A percentile compares a stretch with the other conserved stretches of the same genome.
These are phyloP conservation scores for Phytopythium helicoides DNA, from an alignment of 352 stramenopile species.

Conservation along the genomic window DNA sequence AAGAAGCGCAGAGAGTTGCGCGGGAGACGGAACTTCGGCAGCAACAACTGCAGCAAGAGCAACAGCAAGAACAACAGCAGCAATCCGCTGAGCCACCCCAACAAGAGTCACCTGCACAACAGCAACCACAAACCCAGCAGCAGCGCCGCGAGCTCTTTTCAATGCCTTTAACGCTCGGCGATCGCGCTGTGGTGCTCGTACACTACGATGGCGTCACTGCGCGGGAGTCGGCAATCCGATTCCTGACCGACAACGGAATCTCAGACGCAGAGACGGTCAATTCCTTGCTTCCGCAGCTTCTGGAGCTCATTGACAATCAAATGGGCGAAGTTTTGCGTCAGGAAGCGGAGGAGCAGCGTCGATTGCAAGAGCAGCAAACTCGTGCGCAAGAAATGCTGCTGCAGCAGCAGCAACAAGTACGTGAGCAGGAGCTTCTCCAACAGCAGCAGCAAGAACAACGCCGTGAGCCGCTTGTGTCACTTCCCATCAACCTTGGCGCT, in stretches of 20 bases:
- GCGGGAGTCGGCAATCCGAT: conserved; percentile 53
- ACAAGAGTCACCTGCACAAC: conserved; percentile 5
- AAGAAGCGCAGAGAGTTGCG: not conserved
- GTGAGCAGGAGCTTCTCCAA: conserved; percentile 6
- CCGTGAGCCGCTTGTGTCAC: conserved; percentile 35
- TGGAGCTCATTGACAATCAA: conserved; percentile 53
- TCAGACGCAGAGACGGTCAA: conserved; percentile 34
- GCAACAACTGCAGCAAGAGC: not conserved
- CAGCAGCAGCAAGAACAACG: conserved; percentile 8
- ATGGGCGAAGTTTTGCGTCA: conserved; percentile 44
- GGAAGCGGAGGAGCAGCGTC: too few relatives aligned
- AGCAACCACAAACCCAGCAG: conserved; percentile 15
- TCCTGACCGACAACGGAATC: conserved; percentile 59
- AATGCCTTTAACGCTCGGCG: conserved; percentile 57
- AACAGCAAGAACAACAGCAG: conserved; percentile 5
- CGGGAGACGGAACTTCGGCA: not conserved
- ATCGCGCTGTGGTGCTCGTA: conserved; percentile 43
- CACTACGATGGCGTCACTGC: conserved; percentile 65
- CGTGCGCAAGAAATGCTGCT: conserved; percentile 8
- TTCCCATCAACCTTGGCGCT: conserved; percentile 53
- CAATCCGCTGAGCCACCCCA: conserved; percentile 2
- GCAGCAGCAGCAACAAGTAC: not conserved
- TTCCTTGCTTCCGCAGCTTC: conserved; percentile 46
- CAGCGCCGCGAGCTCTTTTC: conserved; percentile 58
- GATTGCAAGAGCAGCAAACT: too few relatives aligned